These are phyloP conservation scores for Blastocystis sp. DNA, from an alignment of 352 stramenopile genomes.

Conservation along the genomic window DNA sequence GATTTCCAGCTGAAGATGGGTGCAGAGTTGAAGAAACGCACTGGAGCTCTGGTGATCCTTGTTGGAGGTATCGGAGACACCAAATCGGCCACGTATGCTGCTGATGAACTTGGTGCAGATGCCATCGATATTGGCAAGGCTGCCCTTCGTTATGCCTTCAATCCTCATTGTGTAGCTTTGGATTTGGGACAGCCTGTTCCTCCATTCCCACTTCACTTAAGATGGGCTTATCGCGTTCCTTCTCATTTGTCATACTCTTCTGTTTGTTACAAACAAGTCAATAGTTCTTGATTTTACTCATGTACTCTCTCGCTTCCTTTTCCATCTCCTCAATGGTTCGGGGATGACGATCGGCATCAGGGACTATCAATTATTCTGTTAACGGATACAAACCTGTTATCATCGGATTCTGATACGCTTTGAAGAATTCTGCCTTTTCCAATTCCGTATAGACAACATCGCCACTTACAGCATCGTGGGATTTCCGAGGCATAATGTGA, in stretches of 20 bases:
- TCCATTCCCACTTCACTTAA: not conserved
- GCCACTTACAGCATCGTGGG: conserved; percentile 72
- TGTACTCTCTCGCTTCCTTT: conserved; percentile 70
- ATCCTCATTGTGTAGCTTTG: not conserved
- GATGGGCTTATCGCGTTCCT: conserved; percentile 23
- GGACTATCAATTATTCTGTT: conserved; percentile 68
- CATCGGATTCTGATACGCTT: not conserved
- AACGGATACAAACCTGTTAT: not conserved
- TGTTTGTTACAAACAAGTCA: conserved; percentile 28
- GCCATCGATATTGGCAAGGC: conserved; percentile 31
- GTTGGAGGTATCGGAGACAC: conserved; percentile 29
- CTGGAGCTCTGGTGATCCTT: not conserved
- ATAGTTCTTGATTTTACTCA: conserved; percentile 65
- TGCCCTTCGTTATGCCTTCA: not conserved
- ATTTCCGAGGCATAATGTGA: conserved; percentile 72
- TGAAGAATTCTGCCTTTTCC: conserved; percentile 69
- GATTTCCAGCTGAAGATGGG: conserved; percentile 35
- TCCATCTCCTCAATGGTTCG: conserved; percentile 76
- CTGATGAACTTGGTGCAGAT: conserved; percentile 3
- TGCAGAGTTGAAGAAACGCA: not conserved
- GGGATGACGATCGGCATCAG: conserved; percentile 73
- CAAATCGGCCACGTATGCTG: not conserved
- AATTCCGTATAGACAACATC: conserved; percentile 84
- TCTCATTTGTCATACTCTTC: not conserved
- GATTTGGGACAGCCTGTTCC: not conserved